phyloP scores from a whole-genome alignment of 169 alveolate genomes.

The Neospora caninum region DNA sequence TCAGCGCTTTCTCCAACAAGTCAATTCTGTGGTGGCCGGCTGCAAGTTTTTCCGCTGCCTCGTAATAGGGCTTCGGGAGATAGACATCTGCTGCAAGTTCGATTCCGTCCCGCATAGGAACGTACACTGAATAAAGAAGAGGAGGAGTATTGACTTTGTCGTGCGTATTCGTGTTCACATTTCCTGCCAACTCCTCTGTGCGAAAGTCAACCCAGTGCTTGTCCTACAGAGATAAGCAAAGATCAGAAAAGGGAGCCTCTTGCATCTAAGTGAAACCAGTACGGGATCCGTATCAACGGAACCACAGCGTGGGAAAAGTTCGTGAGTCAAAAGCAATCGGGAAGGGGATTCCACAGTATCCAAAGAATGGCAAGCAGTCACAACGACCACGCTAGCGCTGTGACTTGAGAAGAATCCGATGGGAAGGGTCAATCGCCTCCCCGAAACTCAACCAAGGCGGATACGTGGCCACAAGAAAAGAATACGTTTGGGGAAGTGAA shows the following conservation, averaged over 20 bases:
- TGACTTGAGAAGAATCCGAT: too few species aligned
- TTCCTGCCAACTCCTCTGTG: background rate
- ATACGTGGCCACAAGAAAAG: too few species aligned
- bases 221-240: slow-evolving; percentile 23
- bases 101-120: slow-evolving; percentile 75
- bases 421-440: too few species aligned
- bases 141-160: slow-evolving; percentile 67
- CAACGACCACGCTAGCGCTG: too few species aligned
- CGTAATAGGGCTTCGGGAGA: slow-evolving; percentile 63
- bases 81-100: slow-evolving; percentile 76
- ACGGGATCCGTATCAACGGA: too few species aligned
- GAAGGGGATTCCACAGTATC: too few species aligned
- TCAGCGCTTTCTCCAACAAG: background rate
- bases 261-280: too few species aligned
- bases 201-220: slow-evolving; percentile 67
- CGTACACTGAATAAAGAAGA: slow-evolving; percentile 69
- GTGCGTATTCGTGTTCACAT: slow-evolving; percentile 42
- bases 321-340: too few species aligned
- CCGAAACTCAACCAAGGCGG: too few species aligned
- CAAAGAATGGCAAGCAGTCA: too few species aligned
- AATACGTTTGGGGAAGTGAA: too few species aligned
- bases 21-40: background rate
- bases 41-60: slow-evolving; percentile 19
- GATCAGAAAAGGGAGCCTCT: background rate
- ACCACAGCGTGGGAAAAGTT: too few species aligned